Base-by-base conservation (phyloP, 192 early-diverging fungal species). In the Podila horticola region DNA sequence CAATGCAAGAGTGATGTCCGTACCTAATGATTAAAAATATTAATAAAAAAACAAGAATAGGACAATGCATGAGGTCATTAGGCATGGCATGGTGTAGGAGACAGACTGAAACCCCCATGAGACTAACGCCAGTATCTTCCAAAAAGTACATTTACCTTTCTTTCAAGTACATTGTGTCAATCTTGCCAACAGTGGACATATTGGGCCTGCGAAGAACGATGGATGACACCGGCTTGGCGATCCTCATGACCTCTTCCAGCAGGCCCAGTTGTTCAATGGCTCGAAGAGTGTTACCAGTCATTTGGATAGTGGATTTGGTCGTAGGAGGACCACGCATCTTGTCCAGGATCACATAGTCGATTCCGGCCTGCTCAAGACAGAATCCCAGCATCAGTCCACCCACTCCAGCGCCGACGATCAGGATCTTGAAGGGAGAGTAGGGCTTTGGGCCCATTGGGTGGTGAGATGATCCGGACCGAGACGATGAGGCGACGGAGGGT, bases 331-430 rank as follows among this genome's bases (percentile, higher is more conserved):
- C 67, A 19, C 34, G 34, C 34, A 62, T 22, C 3, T 70, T 49
- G n/a, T 79, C 75, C 10, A 79, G 50, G 22, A 79, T 22, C 15
- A 72, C 65, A 34, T 67, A 79, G 28, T 79, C 75, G 31, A 79
- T 79, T 6, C 75, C 75, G n/a, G 75, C 75, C 11, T 61, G 64
- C 52, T 79, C 69, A 5, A 79, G 61, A 64, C 75, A 79, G 17
- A 72, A 33, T 6, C 45, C 75, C 60, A 79, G 45, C 62, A 72
- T 52, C 33, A 79, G 41, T 8, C 75, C 75, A 17, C 75, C 75
- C 1, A 79, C 65, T 31, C 75, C 75, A 30, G 75, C 75, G 17
- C 75, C 75, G 11, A 79, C 69, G 19, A 79, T 72, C 24, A 79
- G n/a, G 15, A 72, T 70, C 41, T 72, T 79, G 60, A 71, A 79